A percentile compares a stretch with the other conserved stretches of the same genome.
phyloP scores from a whole-genome alignment of 2,329 filamentous ascomycete genomes.

The Diaporthe longicolla region DNA sequence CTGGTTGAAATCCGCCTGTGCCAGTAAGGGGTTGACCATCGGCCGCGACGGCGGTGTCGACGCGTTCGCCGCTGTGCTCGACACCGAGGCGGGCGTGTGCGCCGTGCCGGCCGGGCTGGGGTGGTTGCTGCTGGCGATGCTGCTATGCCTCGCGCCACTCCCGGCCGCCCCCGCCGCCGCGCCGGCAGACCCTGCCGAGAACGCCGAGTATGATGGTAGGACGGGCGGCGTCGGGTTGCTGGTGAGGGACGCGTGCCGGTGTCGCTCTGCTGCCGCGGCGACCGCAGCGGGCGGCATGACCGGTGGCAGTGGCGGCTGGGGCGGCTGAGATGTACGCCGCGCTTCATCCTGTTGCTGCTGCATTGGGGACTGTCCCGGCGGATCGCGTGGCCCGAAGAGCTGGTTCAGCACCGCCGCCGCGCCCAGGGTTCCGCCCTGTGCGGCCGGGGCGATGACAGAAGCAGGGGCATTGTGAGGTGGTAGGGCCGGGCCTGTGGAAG shows the following conservation, averaged over 20 bases:
- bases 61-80: slow-evolving; percentile 41
- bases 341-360: slow-evolving; percentile 31
- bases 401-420: slow-evolving; percentile 34
- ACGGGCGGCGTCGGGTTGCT: slow-evolving; percentile 38
- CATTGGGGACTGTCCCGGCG: background rate
- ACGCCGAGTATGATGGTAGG: slow-evolving; percentile 22
- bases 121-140: slow-evolving; percentile 34
- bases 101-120: slow-evolving; percentile 38
- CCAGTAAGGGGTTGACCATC: slow-evolving; percentile 77
- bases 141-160: slow-evolving; percentile 25
- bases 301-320: slow-evolving; percentile 39
- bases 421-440: slow-evolving; percentile 23
- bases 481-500: slow-evolving; percentile 4
- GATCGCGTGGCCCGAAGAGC: slow-evolving; percentile 28
- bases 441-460: slow-evolving; percentile 13
- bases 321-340: slow-evolving; percentile 18
- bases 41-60: slow-evolving; percentile 52
- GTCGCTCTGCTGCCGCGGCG: slow-evolving; percentile 41
- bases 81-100: slow-evolving; percentile 37
- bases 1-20: slow-evolving; percentile 79
- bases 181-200: background rate
- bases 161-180: background rate
- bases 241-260: slow-evolving; percentile 38
- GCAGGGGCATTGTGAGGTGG: slow-evolving; percentile 6
- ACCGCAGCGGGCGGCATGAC: slow-evolving; percentile 29